Base-by-base conservation (phyloP, 1,139 yeast genomes). In the Blastobotrys arbuscula region DNA sequence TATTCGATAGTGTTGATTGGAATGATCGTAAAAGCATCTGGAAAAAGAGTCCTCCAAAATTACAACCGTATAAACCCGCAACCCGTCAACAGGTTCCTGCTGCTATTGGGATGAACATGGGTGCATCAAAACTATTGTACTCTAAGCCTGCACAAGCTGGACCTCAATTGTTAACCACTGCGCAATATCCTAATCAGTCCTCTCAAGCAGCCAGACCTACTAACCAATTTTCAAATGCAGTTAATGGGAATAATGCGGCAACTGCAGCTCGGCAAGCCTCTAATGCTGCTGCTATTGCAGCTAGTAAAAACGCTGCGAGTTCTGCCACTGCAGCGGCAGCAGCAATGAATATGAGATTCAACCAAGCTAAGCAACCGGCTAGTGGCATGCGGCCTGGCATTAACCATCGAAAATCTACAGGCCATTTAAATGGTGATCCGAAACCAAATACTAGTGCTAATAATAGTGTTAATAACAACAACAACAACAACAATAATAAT, bases 1-100 rank as follows among this genome's bases (percentile, higher is more conserved):
- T 94, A 72, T 90, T 87, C 61, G 74, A 76, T 42, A 75, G 72
- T 5, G 67, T 83, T 15, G 74, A 84, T 53, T 90, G 95, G 82
- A 65, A 73, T 28, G 78, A 83, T 57, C 75, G 75, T 49, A 75
- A 76, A 42, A 70, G 71, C 53, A 73, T 92, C 24, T 92, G 98
- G 97, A 69, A 71, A 31, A 65, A 68, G 0, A 71, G 74, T 2
- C 87, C 89, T 2, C 98, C 98, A 1, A 82, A 79, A 57, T 67
- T 89, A 37, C 81, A 82, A 13, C 96, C 97, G 0, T 88, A 82
- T 63, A 78, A 78, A 44, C 68, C 82, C 15, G 13, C 47, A 33
- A 13, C 51, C 18, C 43, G 31, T 4, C 42, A 39, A 24, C 16
- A 18, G 15, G 13, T 9, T 3, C 23, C n/a, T n/a, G n/a, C n/a